Percentiles rank a stretch among this genome's conserved stretches.
These are phyloP conservation scores for Kodamaea anthophila DNA, from an alignment of 1,139 yeast genomes.

Conservation along the genomic window DNA sequence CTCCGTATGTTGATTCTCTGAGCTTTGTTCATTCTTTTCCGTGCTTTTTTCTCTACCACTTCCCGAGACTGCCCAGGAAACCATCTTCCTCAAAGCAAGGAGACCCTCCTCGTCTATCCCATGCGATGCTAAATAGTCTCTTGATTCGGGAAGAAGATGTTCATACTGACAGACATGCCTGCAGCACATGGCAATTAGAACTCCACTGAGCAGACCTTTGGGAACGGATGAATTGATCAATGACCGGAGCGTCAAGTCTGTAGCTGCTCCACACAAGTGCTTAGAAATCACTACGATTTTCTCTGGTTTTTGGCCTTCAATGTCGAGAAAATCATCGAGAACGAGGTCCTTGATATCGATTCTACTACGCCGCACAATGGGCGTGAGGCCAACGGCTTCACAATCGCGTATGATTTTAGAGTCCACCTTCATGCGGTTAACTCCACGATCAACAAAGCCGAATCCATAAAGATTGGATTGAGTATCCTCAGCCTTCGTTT, in stretches of 20 bases:
- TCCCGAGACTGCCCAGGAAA: conserved; percentile 89
- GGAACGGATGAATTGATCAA: conserved; percentile 38
- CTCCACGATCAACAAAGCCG: conserved; percentile 70
- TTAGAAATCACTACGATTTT: conserved; percentile 65
- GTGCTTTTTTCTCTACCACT: conserved; percentile 13
- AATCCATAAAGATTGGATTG: conserved; percentile 33
- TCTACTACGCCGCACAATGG: conserved; percentile 48
- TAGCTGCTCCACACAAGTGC: conserved; percentile 91
- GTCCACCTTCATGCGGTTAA: conserved; percentile 76
- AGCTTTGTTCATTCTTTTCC: conserved; percentile 3
- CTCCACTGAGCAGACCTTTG: conserved; percentile 36
- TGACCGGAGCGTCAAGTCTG: conserved; percentile 75
- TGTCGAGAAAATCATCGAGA: conserved; percentile 41
- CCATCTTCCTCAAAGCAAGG: conserved; percentile 51
- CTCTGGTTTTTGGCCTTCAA: conserved; percentile 12
- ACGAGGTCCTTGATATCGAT: conserved; percentile 76
- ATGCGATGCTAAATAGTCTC: conserved; percentile 27
- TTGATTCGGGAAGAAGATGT: conserved; percentile 48
- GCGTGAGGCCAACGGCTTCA: conserved; percentile 18
- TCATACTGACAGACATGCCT: conserved; percentile 70
- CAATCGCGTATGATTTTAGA: conserved; percentile 56
- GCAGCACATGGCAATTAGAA: conserved; percentile 90
- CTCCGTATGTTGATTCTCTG: conserved; percentile 13
- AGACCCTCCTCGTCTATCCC: conserved; percentile 43
- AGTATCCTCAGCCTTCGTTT: background rate